Evolutionary conservation across 345 rosid species (phyloP).

Genomic region (Firmiana major): DNA sequence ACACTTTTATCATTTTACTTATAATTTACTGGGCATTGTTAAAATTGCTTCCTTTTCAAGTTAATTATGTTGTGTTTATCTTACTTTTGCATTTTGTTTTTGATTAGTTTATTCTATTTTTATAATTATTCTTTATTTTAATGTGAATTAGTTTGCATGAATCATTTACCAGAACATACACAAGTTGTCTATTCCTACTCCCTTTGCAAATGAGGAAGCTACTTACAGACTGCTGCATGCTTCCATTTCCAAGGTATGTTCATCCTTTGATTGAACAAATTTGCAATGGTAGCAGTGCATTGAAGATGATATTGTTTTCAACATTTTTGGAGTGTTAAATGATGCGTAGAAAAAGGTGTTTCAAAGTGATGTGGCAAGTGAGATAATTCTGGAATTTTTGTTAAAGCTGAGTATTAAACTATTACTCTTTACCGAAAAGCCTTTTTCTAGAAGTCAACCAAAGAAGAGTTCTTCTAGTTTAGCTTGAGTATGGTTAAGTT

Average conservation of each 20-base stretch:
- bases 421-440: neutral
- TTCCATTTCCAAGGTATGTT: slow-evolving; percentile 57
- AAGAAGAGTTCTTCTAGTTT: neutral
- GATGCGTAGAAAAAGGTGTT: neutral
- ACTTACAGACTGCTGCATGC: slow-evolving; percentile 48
- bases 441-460: neutral
- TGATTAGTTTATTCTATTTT: neutral
- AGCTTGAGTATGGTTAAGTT: neutral
- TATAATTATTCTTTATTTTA: neutral
- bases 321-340: neutral
- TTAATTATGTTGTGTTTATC: neutral
- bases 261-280: neutral
- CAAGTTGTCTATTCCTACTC: slow-evolving; percentile 46
- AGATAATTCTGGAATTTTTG: no score
- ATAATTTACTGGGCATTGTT: neutral
- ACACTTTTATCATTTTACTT: slow-evolving; percentile 4
- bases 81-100: slow-evolving; percentile 13
- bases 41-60: neutral
- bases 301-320: neutral
- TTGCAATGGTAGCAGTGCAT: neutral
- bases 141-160: slow-evolving; percentile 16
- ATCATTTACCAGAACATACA: slow-evolving; percentile 64
- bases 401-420: neutral
- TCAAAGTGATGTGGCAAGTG: neutral
- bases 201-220: slow-evolving; percentile 34